Base-by-base conservation (phyloP, 2,329 filamentous ascomycete genomes). In the Aspergillus quadrilineatus region DNA sequence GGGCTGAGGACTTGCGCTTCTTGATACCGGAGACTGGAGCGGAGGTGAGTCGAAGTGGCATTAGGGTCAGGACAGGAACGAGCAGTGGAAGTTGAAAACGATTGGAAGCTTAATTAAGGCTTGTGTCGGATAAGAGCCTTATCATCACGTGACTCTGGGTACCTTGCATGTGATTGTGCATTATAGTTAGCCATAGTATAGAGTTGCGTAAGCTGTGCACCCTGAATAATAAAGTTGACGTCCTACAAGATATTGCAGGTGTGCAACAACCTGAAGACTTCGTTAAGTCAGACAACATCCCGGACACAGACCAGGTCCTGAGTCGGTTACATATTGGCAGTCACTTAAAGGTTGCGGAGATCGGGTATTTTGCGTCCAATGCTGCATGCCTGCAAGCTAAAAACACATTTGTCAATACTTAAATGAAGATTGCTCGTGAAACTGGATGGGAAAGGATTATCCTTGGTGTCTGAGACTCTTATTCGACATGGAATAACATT, bases 11-110 rank as follows among this genome's bases (percentile, higher is more conserved):
- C 59, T 70, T 65, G 61, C 78, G 79, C 47, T 72, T 66, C 36
- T 64, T 73, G 55, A 80, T 71, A 53, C 78, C 74, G 49, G 78
- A 76, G 8, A 78, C 76, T 50, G 76, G 74, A 44, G 77, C 75
- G 39, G 77, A 78, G 0, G 77, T 79, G 52, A 78, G 70, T 63
- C 79, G 75, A 56, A 80, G 68, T 60, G 78, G 71, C 78, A 80
- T 80, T n/a, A 34, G 48, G 48, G 15, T 28, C 10, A 28, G 47
- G 12, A 26, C 26, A 42, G 37, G 57, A 65, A 48, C 50, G 34
- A 43, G 10, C 10, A 39, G 39, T 36, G 7, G 39, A 34, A 15
- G 45, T 12, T 44, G 8, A 29, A 48, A 46, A 55, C 26, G 28
- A 47, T n/a, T 32, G 10, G 45, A 45, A 46, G 42, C 42, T 53